A percentile compares a stretch with the other conserved stretches of the same genome.
Evolutionary conservation across 345 rosid genomes (phyloP).

Genomic region (Linum lewisii): DNA sequence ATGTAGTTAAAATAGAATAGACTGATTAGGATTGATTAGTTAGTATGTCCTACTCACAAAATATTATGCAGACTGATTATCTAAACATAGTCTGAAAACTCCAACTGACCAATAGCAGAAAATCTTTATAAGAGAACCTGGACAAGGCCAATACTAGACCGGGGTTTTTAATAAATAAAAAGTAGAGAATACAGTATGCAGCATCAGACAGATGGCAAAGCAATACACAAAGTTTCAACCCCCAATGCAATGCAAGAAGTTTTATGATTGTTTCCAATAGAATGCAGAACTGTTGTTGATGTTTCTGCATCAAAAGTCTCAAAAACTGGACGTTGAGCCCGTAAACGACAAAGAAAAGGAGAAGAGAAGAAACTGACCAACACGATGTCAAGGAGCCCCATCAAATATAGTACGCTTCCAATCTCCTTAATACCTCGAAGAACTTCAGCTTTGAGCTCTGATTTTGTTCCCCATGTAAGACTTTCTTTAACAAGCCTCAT

Average conservation of each 20-base stretch:
- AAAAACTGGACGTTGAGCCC: not conserved
- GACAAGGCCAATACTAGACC: no score
- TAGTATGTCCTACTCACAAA: not conserved
- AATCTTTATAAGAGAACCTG: no score
- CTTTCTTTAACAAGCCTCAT: conserved; percentile 87
- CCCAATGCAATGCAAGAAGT: not conserved
- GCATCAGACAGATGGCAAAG: not conserved
- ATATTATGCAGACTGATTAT: conserved; percentile 2
- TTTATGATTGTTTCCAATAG: not conserved
- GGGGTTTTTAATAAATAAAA: no score
- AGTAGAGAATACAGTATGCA: not conserved
- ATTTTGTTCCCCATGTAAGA: conserved; percentile 80
- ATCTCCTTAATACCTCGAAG: conserved; percentile 87
- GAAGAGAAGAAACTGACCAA: conserved; percentile 58
- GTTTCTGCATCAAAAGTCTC: not conserved
- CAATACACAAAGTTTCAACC: not conserved
- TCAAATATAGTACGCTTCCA: conserved; percentile 87
- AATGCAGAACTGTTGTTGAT: not conserved
- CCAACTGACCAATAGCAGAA: no score
- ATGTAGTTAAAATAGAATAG: no score
- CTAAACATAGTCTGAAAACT: not conserved
- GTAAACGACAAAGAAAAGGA: not conserved
- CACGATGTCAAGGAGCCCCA: conserved; percentile 89
- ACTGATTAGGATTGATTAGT: not conserved
- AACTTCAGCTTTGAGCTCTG: conserved; percentile 87